These are phyloP conservation scores for Moricandia arvensis DNA, from an alignment of 345 rosid species.

Conservation along the genomic window DNA sequence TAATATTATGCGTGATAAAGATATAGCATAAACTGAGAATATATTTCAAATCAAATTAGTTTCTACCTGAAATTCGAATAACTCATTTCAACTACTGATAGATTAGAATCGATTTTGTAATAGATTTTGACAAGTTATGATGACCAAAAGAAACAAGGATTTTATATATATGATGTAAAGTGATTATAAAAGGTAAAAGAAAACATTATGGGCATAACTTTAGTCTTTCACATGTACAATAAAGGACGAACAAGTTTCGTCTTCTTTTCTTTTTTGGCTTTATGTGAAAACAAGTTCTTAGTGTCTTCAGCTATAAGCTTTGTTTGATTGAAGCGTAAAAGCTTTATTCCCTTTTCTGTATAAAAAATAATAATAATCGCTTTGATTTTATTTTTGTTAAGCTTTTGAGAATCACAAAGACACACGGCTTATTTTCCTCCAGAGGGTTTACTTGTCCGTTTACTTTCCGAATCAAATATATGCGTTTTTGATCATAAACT, in stretches of 20 bases:
- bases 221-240: slow-evolving; percentile 32
- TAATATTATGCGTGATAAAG: not conserved
- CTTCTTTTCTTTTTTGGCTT: slow-evolving; percentile 8
- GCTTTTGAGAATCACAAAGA: slow-evolving; percentile 32
- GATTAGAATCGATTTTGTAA: slow-evolving; percentile 21
- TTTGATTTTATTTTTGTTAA: slow-evolving; percentile 22
- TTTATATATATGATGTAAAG: slow-evolving; percentile 21
- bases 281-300: slow-evolving; percentile 20
- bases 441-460: slow-evolving; percentile 13
- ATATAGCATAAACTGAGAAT: not conserved
- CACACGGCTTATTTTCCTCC: slow-evolving; percentile 32
- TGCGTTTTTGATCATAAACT: not conserved
- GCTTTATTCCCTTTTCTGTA: slow-evolving; percentile 34
- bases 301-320: slow-evolving; percentile 36
- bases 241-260: slow-evolving; percentile 41
- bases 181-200: slow-evolving; percentile 30
- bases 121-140: slow-evolving; percentile 16
- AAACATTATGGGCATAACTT: slow-evolving; percentile 34
- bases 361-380: not conserved
- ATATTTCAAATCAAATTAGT: slow-evolving; percentile 14
- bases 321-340: slow-evolving; percentile 34
- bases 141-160: slow-evolving; percentile 27
- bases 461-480: slow-evolving; percentile 14
- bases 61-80: slow-evolving; percentile 11
- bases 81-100: slow-evolving; percentile 12